A percentile compares a stretch with the other conserved stretches of the same genome.
Conservation (phyloP, 2,329 filamentous ascomycete species). For the Pseudopithomyces maydicus region DNA sequence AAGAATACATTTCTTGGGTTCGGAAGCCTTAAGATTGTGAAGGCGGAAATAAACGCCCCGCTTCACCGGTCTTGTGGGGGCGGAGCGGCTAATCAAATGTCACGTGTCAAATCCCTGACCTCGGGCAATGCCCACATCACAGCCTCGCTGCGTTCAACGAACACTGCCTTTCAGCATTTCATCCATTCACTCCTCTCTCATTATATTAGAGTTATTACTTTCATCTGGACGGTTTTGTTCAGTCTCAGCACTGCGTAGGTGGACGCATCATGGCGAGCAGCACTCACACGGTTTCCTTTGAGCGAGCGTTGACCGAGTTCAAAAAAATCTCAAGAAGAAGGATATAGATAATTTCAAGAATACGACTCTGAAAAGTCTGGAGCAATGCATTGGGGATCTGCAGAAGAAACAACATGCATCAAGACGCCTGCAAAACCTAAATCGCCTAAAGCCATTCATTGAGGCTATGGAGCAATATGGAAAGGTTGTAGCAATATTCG, state of each 20-base stretch:
- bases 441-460: slow-evolving; percentile 24
- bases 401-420: slow-evolving; percentile 18
- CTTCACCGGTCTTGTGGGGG: not conserved
- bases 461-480: slow-evolving; percentile 29
- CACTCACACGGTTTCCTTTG: not conserved
- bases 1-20: too few species aligned
- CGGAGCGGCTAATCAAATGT: not conserved
- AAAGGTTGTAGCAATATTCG: slow-evolving; percentile 24
- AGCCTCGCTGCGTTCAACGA: too few species aligned
- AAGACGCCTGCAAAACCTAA: slow-evolving; percentile 21
- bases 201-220: too few species aligned
- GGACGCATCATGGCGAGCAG: too few species aligned
- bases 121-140: too few species aligned
- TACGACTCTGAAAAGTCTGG: slow-evolving; percentile 12
- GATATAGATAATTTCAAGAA: slow-evolving; percentile 10
- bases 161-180: too few species aligned
- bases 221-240: too few species aligned
- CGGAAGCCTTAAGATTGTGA: not conserved
- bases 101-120: not conserved
- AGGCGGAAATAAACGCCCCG: not conserved
- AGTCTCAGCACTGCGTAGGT: too few species aligned
- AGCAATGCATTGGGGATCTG: slow-evolving; percentile 12
- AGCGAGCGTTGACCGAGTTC: slow-evolving; percentile 1
- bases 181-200: too few species aligned
- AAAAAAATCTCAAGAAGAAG: slow-evolving; percentile 9